Percentiles rank a stretch among this genome's conserved stretches.
These are phyloP conservation scores for Exserohilum rostratum DNA, from an alignment of 2,329 filamentous ascomycete species.

Conservation along the genomic window DNA sequence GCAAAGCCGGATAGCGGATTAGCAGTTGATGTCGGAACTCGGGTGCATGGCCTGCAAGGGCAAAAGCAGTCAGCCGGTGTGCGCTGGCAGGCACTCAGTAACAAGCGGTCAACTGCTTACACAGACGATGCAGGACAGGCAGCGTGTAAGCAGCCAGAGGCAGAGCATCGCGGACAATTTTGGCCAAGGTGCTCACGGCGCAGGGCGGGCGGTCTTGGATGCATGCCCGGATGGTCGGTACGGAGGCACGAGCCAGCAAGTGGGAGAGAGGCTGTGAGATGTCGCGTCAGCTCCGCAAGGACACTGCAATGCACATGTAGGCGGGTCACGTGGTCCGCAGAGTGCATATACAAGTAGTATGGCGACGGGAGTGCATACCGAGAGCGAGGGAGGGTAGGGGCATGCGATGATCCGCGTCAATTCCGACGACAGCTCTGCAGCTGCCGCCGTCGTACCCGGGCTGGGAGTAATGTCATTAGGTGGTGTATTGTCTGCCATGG, in stretches of 20 bases:
- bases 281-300: constrained; percentile 30
- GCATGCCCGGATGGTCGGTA: constrained; percentile 52
- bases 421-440: constrained; percentile 47
- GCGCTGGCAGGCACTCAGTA: neutral
- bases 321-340: constrained; percentile 28
- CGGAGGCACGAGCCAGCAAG: constrained; percentile 42
- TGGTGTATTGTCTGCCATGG: constrained; percentile 11
- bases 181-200: constrained; percentile 52
- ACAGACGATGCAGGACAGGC: constrained; percentile 56
- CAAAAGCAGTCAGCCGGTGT: constrained; percentile 28
- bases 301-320: constrained; percentile 19
- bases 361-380: constrained; percentile 47
- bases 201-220: constrained; percentile 55
- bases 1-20: constrained; percentile 35
- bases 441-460: constrained; percentile 25
- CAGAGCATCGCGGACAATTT: constrained; percentile 56
- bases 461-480: too few species aligned
- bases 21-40: constrained; percentile 43
- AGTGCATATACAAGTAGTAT: constrained; percentile 3
- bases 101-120: constrained; percentile 40
- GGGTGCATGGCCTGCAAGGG: constrained; percentile 32
- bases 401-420: constrained; percentile 56
- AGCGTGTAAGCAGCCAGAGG: constrained; percentile 59
- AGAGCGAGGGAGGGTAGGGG: constrained; percentile 58
- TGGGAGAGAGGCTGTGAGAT: constrained; percentile 43